These are phyloP conservation scores for Hylodesmum podocarpum DNA, from an alignment of 306 rosid species.

Conservation along the genomic window DNA sequence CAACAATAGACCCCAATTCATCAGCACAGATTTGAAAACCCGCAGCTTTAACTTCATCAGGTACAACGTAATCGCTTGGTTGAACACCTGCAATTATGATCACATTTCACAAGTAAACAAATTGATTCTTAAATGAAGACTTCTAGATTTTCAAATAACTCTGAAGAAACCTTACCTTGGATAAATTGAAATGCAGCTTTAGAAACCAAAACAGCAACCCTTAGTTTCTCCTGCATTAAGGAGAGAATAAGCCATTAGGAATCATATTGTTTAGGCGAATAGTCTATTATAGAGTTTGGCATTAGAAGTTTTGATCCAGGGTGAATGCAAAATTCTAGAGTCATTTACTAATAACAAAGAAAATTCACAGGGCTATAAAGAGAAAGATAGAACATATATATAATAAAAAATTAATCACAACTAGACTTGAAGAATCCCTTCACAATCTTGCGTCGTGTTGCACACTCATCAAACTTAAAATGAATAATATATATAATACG, in stretches of 20 bases:
- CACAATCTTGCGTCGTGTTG: too few species aligned
- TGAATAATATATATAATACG: too few species aligned
- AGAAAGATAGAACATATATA: too few species aligned
- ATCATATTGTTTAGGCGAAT: conserved; percentile 6
- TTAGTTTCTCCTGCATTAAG: conserved; percentile 71
- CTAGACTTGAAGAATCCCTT: too few species aligned
- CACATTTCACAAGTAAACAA: conserved; percentile 19
- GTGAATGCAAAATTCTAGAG: not conserved
- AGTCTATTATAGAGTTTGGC: not conserved
- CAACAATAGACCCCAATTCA: conserved; percentile 85
- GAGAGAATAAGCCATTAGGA: conserved; percentile 9
- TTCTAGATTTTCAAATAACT: not conserved
- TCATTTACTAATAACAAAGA: not conserved
- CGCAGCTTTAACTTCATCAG: conserved; percentile 71
- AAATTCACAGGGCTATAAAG: not conserved
- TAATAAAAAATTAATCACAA: too few species aligned
- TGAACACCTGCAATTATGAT: conserved; percentile 62
- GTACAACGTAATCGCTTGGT: conserved; percentile 65
- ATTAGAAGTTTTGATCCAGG: not conserved
- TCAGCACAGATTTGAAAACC: conserved; percentile 84
- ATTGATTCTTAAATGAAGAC: not conserved
- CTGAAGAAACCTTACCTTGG: conserved; percentile 56
- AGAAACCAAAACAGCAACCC: conserved; percentile 94
- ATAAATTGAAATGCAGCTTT: conserved; percentile 90
- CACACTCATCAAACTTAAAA: not conserved